Evolutionary conservation across 345 rosid genomes (phyloP).

Genomic region (Aegle marmelos): DNA sequence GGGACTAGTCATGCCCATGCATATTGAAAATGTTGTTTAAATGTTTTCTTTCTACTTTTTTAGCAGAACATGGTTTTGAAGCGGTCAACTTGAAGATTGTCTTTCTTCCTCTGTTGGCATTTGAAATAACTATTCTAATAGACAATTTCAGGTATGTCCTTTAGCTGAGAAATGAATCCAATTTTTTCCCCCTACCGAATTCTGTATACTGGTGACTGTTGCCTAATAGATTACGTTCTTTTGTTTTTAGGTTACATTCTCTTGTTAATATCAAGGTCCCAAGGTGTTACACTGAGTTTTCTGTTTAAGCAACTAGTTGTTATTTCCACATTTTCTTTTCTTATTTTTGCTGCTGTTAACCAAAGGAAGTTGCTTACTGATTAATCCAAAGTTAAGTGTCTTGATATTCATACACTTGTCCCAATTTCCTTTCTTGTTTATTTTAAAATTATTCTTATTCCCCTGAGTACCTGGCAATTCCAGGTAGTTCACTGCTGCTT

Average conservation of each 20-base stretch:
- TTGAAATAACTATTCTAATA: conserved; percentile 69
- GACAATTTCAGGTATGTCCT: conserved; percentile 85
- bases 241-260: conserved; percentile 4
- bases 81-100: conserved; percentile 89
- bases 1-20: background rate
- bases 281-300: background rate
- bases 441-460: background rate
- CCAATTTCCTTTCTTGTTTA: background rate
- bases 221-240: background rate
- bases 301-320: background rate
- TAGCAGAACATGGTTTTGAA: conserved; percentile 47
- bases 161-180: background rate
- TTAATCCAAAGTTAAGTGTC: background rate
- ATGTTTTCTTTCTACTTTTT: conserved; percentile 1
- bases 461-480: background rate
- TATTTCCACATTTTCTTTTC: background rate
- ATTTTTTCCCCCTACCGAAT: background rate
- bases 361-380: background rate
- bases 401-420: background rate
- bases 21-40: background rate
- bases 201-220: background rate
- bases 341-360: background rate
- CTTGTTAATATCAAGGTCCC: background rate
- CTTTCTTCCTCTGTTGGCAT: conserved; percentile 75
- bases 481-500: background rate